phyloP scores from a whole-genome alignment of 257 asterid genomes.

The Voacanga thouarsii region DNA sequence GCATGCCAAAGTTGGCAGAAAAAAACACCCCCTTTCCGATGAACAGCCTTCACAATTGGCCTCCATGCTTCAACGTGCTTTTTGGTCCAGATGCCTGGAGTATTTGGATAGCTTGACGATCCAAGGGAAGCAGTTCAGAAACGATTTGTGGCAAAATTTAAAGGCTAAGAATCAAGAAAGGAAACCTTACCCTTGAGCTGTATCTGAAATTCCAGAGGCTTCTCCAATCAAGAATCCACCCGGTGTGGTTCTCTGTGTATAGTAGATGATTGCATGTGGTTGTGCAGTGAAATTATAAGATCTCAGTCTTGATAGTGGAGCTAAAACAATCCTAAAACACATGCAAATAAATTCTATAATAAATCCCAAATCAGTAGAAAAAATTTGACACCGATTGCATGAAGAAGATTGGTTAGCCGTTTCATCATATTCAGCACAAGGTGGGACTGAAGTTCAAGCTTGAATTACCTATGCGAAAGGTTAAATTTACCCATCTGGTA shows the following conservation, averaged over 20 bases:
- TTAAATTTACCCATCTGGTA: constrained; percentile 12
- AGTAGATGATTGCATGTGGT: constrained; percentile 40
- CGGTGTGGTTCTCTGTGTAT: constrained; percentile 41
- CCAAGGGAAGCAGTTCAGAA: too few species aligned
- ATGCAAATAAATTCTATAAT: neutral
- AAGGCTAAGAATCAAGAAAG: too few species aligned
- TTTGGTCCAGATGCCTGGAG: constrained; percentile 1
- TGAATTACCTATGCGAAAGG: constrained; percentile 16
- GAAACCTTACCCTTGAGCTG: constrained; percentile 2
- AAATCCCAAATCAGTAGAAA: neutral
- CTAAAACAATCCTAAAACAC: constrained; percentile 36
- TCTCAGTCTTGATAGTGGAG: constrained; percentile 40
- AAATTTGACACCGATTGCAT: neutral
- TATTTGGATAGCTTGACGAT: neutral
- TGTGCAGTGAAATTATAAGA: constrained; percentile 40
- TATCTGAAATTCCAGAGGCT: constrained; percentile 40
- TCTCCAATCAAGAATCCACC: constrained; percentile 46
- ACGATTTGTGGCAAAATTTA: too few species aligned
- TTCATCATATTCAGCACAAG: too few species aligned
- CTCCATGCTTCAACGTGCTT: constrained; percentile 13
- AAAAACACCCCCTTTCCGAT: constrained; percentile 18
- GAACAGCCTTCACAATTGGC: constrained; percentile 17
- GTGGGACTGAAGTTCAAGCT: neutral
- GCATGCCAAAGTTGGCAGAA: constrained; percentile 24
- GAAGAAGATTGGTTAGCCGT: neutral